Evolutionary conservation across 106 monocot species (phyloP), one percentile per base, ranked within the genome.

Genomic region (Gastrodia elata): DNA sequence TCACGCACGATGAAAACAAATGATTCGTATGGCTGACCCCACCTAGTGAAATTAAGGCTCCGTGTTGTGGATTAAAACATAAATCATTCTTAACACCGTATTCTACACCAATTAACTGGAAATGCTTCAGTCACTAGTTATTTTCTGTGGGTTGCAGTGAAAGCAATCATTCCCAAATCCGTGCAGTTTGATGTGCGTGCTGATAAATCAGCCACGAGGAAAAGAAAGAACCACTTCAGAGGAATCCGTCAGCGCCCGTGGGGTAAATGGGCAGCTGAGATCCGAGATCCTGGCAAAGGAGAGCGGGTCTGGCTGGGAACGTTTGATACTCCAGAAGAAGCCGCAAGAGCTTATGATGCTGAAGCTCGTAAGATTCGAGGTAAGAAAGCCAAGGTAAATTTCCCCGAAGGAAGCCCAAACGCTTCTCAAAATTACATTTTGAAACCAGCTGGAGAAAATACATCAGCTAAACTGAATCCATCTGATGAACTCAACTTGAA

Each of bases 201-300:
- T 0, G 64, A 82, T 13, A 81, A 52, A 10, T 32, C 75, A 35
- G 38, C 76, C 22, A 82, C 73, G 44, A 87, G 85, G 70, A 94
- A 94, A 85, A 86, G 87, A 39, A 94, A 88, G 84, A 94, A 79
- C 33, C 87, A 86, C 39, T 94, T 79, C 78, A 43, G 94, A 33
- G 94, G 94, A 34, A 90, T 94, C 48, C 81, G 94, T 14, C 87
- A 86, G 82, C 89, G 94, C 5, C 94, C 94, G 37, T 94, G 93
- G 94, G 94, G 94, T 39, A 90, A 94, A 71, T 94, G 93, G 93
- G 90, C 93, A 13, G 93, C 93, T 39, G 93, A 94, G 71, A 94
- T 94, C 68, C 81, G 93, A 74, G 93, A 94, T 65, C 93, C 93
- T 15, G 55, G 80, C 68, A 90, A 90, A 71, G 93, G 89, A 22